These are phyloP conservation scores for Phyllosticta ampelicida DNA, from an alignment of 2,329 filamentous ascomycete genomes.

Conservation along the genomic window DNA sequence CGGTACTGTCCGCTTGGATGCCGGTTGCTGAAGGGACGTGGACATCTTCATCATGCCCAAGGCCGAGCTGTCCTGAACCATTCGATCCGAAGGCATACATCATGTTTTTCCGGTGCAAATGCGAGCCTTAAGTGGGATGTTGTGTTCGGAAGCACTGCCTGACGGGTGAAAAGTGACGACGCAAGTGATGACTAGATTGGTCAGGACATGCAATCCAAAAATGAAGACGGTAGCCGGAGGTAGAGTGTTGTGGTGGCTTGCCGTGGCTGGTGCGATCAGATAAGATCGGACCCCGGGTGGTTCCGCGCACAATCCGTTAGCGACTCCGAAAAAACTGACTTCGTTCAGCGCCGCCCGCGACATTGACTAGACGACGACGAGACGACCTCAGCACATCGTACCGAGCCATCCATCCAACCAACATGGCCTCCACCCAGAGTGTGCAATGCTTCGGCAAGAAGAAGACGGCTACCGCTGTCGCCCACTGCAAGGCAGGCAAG, in stretches of 20 bases:
- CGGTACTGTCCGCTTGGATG: background rate
- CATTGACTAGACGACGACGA: slow-evolving; percentile 9
- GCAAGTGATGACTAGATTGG: no score
- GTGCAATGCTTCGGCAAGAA: slow-evolving; percentile 96
- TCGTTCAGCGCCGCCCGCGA: slow-evolving; percentile 2
- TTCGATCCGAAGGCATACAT: slow-evolving; percentile 43
- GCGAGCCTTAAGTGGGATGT: background rate
- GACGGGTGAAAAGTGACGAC: no score
- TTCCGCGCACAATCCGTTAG: slow-evolving; percentile 11
- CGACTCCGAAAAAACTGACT: slow-evolving; percentile 9
- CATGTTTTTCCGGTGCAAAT: slow-evolving; percentile 6
- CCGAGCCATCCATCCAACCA: slow-evolving; percentile 32
- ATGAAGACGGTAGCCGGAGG: background rate
- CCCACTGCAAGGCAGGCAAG: slow-evolving; percentile 82
- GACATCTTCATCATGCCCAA: slow-evolving; percentile 33
- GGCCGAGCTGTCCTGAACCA: slow-evolving; percentile 41
- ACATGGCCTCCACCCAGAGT: slow-evolving; percentile 54
- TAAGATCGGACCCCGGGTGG: slow-evolving; percentile 7
- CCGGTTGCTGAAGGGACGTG: slow-evolving; percentile 19
- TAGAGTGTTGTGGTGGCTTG: background rate
- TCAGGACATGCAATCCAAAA: no score
- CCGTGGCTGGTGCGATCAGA: slow-evolving; percentile 3
- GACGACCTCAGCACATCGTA: slow-evolving; percentile 7
- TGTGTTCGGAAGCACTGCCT: no score
- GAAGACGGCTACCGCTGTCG: slow-evolving; percentile 61